Base-by-base conservation (phyloP, 1,139 yeast species). In the Geotrichum klebahnii region DNA sequence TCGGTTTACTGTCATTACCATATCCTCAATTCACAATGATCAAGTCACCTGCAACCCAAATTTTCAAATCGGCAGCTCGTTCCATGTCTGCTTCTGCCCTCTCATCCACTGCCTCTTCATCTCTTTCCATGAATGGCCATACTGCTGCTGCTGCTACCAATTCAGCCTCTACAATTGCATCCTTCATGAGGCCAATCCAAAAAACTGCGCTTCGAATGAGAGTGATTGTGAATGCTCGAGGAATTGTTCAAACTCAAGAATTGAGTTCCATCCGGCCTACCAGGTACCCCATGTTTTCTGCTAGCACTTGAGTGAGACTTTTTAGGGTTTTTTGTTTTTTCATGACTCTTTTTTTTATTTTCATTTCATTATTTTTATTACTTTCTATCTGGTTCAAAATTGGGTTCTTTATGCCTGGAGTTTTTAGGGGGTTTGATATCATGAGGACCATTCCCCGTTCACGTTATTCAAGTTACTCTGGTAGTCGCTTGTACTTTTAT, bases 131-230 rank as follows among this genome's bases (percentile, higher is more conserved):
- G 9, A 28, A 9, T 28, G 9, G 12, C 12, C 31, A 9, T 28
- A 12, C 20, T 8, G 23, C 12, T 35, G 22, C 22, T 16, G 23
- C 24, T 17, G 22, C 28, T 20, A 12, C 29, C 29, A 12, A 26
- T 12, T 17, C 24, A 16, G 26, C 38, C n/a, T 34, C 38, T 17
- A 16, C 40, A 20, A 36, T 31, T 10, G 5, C 8, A 5, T 31
- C 34, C 5, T 16, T 31, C 8, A 10, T 31, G 14, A 31, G 40
- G 5, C 28, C 40, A 3, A 9, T 14, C 19, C 29, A 35, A 4
- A 22, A 35, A 12, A 42, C 48, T 14, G 29, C 32, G 20, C 48
- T 48, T 36, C n/a, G 52, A 24, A 48, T 48, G 52, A 20, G 45
- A 3, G 32, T 48, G n/a, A 43, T 48, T 39, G 48, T 48, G 20